Base-by-base conservation (phyloP, 2,329 filamentous ascomycete genomes). In the Penicillium verrucosum region DNA sequence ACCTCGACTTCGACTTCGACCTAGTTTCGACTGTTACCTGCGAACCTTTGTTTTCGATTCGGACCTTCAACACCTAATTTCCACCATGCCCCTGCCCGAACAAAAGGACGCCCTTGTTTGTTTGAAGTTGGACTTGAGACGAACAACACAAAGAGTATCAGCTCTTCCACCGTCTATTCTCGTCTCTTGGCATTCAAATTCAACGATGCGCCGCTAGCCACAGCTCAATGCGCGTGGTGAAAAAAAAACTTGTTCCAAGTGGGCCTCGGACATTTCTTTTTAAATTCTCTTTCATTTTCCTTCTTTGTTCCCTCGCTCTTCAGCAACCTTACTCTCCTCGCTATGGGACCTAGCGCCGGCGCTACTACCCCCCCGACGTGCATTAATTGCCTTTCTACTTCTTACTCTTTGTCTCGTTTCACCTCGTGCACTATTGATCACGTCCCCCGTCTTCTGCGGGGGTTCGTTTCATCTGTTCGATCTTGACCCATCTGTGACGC, bases 1-100 rank as follows among this genome's bases (percentile, higher is more conserved):
- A 73, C 65, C 62, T 67, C 63, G 21, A 21, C 21, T 21, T 27
- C 25, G 60, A 62, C 42, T 52, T 65, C 61, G 60, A 66, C 51
- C 57, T 60, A 59, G 59, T 66, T 65, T 65, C 62, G 59, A 61
- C 60, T 66, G 56, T 32, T 16, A 23, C 34, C 25, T 44, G 60
- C 62, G 66, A 65, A 62, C 51, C 65, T 64, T 63, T 65, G 44
- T 57, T 60, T 53, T 61, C 55, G 47, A 66, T 50, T 59, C 59
- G 47, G 49, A 54, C 43, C 32, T 47, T 57, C 37, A 51, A 40
- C 51, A 57, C 52, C 47, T 65, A 64, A 61, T 61, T 54, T 48
- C 16, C 38, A 18, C 44, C 4, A 23, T 16, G 41, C 23, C 14
- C 34, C 34, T 25, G 11, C 42, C 36, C 18, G 18, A 14, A 44